Conservation (phyloP, 208 protist genomes). For the Leishmania aethiopica region DNA sequence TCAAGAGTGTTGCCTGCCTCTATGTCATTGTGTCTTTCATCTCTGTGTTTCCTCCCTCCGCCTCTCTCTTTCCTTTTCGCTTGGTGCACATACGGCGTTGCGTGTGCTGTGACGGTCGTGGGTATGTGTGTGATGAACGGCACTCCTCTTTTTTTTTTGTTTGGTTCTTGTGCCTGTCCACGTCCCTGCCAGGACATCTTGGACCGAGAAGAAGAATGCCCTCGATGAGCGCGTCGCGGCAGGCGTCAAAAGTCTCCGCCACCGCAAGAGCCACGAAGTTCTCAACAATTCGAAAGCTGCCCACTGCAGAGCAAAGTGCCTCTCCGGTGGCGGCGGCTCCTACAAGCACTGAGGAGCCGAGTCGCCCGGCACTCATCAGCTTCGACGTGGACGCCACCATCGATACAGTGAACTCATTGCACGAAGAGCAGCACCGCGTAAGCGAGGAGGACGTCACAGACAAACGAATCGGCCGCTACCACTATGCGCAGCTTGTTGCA, state of each 20-base stretch:
- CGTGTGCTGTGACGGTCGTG: neutral
- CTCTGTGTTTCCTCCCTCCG: neutral
- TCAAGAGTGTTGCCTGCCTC: neutral
- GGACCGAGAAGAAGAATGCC: conserved; percentile 4
- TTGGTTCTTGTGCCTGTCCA: neutral
- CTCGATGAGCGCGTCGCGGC: neutral
- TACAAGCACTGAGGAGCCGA: neutral
- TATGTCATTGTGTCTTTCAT: neutral
- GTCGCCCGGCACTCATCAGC: neutral
- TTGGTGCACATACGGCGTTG: neutral
- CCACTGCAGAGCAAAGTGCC: neutral
- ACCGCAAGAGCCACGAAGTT: neutral
- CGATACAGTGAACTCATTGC: conserved; percentile 32
- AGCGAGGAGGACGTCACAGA: conserved; percentile 50
- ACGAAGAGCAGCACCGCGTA: conserved; percentile 18
- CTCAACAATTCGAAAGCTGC: conserved; percentile 10
- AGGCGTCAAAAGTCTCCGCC: neutral
- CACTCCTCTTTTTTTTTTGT: neutral
- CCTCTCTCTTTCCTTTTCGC: neutral
- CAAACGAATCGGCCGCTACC: conserved; percentile 57
- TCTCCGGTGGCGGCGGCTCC: neutral
- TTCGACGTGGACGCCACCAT: neutral
- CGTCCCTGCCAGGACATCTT: neutral
- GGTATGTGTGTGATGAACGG: neutral
- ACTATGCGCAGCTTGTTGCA: conserved; percentile 72